Evolutionary conservation across 2,329 filamentous ascomycete species (phyloP), one percentile per base, ranked within the genome.

Genomic region (Scedosporium aurantiacum): DNA sequence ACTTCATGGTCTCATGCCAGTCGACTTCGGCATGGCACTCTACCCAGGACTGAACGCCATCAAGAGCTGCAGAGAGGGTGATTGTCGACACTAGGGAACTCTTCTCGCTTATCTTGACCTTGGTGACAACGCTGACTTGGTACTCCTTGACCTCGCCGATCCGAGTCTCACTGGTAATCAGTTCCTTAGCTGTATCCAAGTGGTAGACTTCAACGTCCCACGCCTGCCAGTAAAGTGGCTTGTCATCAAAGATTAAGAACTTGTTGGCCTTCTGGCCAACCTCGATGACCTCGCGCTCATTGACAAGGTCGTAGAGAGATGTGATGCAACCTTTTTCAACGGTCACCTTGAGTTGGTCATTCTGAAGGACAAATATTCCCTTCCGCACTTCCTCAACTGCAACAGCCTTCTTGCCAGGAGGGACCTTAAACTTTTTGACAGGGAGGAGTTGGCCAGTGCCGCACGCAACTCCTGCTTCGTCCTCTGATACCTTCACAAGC

Each of bases 141-240:
- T 95, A 86, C 0, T 86, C 78, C 63, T 87, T 86, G 61, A 82
- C 76, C 68, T 94, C 90, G 43, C 83, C 77, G 62, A 97, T 87
- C 64, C 79, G 81, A 12, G 90, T 91, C 66, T 85, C 80, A 64
- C 83, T 81, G 18, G 86, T 82, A 5, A 81, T 71, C 14, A 99
- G 80, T 71, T 93, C 89, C 70, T 89, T 83, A 62, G 91, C 86
- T 1, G 91, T 94, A 61, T 95, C 86, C 27, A 97, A 82, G 69
- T 99, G 94, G 76, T 88, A 99, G 28, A 97, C 92, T 74, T 99
- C 94, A 5, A 97, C 93, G 72, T 99, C 93, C 92, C 93, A 96
- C 2, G 91, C 92, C 75, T 97, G 90, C 92, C 91, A 97, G 77
- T 95, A 96, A 25, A 97, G 82, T 23, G 92, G 92, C 75, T 97